Base-by-base conservation (phyloP, 2,329 filamentous ascomycete genomes). In the Fusarium tuaranense region DNA sequence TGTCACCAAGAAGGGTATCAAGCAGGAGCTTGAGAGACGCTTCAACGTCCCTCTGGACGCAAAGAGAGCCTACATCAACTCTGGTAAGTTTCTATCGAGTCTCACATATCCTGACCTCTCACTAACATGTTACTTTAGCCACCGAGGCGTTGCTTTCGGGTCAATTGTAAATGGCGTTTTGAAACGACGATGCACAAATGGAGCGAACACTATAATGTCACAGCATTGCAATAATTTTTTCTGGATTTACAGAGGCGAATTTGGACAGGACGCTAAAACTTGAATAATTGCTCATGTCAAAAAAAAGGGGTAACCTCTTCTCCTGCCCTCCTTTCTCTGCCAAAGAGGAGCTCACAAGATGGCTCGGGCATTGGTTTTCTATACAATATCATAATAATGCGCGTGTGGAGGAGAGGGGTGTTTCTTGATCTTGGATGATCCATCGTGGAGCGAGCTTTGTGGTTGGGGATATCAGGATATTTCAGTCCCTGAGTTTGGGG, bases 1-100 rank as follows among this genome's bases (percentile, higher is more conserved):
- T 6, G 94, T 99, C 51, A 99, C 97, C 76, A 99, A 99, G 91
- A 99, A 99, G 91, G 95, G 94, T 78, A 94, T 99, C 84, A 98
- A 98, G 89, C 86, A 90, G 77, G 97, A 99, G 86, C 86, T 99
- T 68, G 97, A 99, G 88, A 91, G 92, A 80, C 90, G 95, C 72
- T 99, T 99, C 80, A 94, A 94, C 71, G 92, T 97, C 73, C 90
- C 92, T 69, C 89, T 99, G 69, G 95, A 98, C 82, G 88, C 92
- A 64, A 97, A 94, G 89, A 93, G 95, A 84, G 91, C 94, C 68
- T 99, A 98, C 84, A 98, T 99, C 82, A 95, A 95, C 83, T 95
- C 92, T 86, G 94, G 94, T 96, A 92, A 90, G 58, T 69, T 41
- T 27, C 74, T 48, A 16, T 25, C 32, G 36, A 38, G 16, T 4